Conservation (phyloP, 2,329 filamentous ascomycete species). For the Colletotrichum salicis region DNA sequence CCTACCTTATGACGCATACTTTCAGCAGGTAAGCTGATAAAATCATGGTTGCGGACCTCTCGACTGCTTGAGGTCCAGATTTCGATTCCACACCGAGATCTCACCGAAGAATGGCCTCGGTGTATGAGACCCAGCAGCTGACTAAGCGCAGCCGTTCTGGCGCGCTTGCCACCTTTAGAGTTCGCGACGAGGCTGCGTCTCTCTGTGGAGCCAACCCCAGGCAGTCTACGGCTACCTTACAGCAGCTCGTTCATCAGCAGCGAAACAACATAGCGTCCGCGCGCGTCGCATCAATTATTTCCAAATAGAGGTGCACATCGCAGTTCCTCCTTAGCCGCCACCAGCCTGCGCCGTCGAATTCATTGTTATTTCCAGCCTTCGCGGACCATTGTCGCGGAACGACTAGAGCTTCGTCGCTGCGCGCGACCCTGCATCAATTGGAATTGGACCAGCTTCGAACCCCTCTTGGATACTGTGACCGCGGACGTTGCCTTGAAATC, state of each 20-base stretch:
- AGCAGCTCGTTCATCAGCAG: conserved; percentile 3
- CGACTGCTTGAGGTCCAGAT: too few relatives aligned
- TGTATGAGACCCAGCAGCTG: not conserved
- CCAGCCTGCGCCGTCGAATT: not conserved
- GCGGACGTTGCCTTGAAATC: not conserved
- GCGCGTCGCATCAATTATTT: conserved; percentile 9
- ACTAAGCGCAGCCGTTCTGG: not conserved
- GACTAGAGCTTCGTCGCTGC: not conserved
- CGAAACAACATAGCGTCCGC: not conserved
- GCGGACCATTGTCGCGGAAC: not conserved
- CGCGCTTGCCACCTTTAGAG: not conserved
- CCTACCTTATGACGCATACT: too few relatives aligned
- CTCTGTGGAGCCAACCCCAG: conserved; percentile 17
- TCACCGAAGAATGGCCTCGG: not conserved
- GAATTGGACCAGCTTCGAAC: not conserved
- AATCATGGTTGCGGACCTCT: not conserved
- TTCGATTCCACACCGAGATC: not conserved
- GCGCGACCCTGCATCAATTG: conserved; percentile 7
- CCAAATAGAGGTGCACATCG: conserved; percentile 1
- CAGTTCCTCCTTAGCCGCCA: not conserved
- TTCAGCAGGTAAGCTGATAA: not conserved
- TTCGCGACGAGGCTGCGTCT: conserved; percentile 29
- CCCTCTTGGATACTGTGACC: conserved; percentile 7
- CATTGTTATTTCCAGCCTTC: not conserved
- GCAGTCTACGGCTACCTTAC: not conserved